Evolutionary conservation across 257 asterid genomes (phyloP), one percentile per base, ranked within the genome.

Genomic region (Solanum tarijense): DNA sequence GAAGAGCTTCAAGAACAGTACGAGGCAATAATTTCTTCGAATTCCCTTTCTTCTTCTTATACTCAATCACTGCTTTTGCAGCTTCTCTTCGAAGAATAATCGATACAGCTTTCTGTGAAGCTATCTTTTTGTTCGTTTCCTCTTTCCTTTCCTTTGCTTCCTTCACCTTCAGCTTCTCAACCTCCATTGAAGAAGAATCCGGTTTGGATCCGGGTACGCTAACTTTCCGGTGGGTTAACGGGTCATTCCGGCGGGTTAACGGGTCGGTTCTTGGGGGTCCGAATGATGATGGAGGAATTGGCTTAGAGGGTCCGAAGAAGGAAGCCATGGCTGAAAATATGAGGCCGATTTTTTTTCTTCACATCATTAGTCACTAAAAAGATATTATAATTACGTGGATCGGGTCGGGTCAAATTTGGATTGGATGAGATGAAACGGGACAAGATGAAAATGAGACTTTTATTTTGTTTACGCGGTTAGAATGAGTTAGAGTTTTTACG

Each of bases 51-150:
- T 96, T 96, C 90, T 92, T 96, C 60, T 72, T 86, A 46, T 43
- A 27, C 31, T 96, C 98, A 66, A 96, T 93, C 12, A 96, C 96
- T 2, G 95, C 97, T 90, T 95, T 94, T 1, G 96, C 91, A 23
- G 99, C 99, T 89, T 96, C 99, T 89, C 99, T 93, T 86, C 99
- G 89, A 25, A 96, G 86, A 73, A 96, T 95, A 74, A 96, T 91
- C 0, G 99, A 96, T 29, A 96, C 90, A 14, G 98, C 98, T 90
- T 95, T 95, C 78, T 92, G 94, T 16, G 99, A 96, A 36, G 98
- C 99, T 85, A 96, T 91, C 84, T 96, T 95, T 74, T 94, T 88
- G 93, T 95, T 95, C 2, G 91, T 91, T 90, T 94, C 97, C 86
- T 92, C 98, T 84, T 92, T 95, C 86, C 92, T 93, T 89, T 93